These are phyloP conservation scores for Ogataea polymorpha DNA, from an alignment of 805 yeast genomes.

Conservation along the genomic window DNA sequence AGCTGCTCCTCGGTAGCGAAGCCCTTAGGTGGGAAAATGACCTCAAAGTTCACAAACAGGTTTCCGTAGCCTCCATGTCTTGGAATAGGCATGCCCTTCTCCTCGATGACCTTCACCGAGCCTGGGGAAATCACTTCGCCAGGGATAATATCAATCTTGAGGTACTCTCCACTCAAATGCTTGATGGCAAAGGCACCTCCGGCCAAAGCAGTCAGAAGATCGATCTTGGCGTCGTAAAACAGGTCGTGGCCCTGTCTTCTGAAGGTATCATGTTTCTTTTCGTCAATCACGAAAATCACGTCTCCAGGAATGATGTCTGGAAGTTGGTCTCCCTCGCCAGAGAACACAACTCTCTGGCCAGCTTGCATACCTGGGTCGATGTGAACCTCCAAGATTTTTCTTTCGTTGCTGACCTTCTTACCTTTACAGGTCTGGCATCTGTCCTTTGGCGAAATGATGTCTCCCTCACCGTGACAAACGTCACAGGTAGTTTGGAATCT, in stretches of 20 bases:
- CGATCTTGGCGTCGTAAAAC: slow-evolving; percentile 80
- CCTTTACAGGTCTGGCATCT: slow-evolving; percentile 87
- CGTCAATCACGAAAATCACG: slow-evolving; percentile 86
- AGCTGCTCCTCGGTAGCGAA: slow-evolving; percentile 75
- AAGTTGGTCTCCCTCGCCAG: slow-evolving; percentile 97
- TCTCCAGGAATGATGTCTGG: slow-evolving; percentile 96
- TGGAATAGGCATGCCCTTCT: slow-evolving; percentile 96
- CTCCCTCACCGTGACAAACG: slow-evolving; percentile 89
- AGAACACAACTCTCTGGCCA: slow-evolving; percentile 86
- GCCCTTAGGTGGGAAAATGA: slow-evolving; percentile 80
- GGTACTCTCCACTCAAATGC: slow-evolving; percentile 89
- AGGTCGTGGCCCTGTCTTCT: slow-evolving; percentile 89
- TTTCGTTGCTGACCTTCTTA: slow-evolving; percentile 79
- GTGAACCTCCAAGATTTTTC: slow-evolving; percentile 91
- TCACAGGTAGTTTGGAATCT: slow-evolving; percentile 95
- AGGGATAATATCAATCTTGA: slow-evolving; percentile 77
- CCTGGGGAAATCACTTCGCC: slow-evolving; percentile 94
- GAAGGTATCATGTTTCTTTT: slow-evolving; percentile 80
- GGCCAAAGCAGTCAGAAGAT: slow-evolving; percentile 89
- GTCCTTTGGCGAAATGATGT: slow-evolving; percentile 79
- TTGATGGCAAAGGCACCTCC: slow-evolving; percentile 90
- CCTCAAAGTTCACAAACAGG: slow-evolving; percentile 77
- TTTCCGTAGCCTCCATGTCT: slow-evolving; percentile 88
- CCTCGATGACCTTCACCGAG: slow-evolving; percentile 72
- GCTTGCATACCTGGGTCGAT: slow-evolving; percentile 96